These are phyloP conservation scores for Hypoxylon intermedium DNA, from an alignment of 495 filamentous ascomycete species.

Conservation along the genomic window DNA sequence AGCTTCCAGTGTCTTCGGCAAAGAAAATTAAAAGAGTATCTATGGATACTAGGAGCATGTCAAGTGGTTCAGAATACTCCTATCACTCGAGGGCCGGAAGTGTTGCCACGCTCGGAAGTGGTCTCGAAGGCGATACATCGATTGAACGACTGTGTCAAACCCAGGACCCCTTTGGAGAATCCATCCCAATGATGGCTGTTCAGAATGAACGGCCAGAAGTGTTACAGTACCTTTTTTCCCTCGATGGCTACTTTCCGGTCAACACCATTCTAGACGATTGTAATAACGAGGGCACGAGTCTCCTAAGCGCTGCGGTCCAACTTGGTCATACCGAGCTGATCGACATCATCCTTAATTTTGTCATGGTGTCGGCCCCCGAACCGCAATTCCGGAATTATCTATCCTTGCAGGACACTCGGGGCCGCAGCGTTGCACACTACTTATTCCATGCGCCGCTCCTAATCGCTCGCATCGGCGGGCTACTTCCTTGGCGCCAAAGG, in stretches of 20 bases:
- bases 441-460: conserved; percentile 90
- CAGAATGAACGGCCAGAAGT: conserved; percentile 74
- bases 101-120: conserved; percentile 72
- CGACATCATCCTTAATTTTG: conserved; percentile 72
- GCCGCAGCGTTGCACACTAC: conserved; percentile 91
- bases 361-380: conserved; percentile 49
- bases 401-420: conserved; percentile 76
- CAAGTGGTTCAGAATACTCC: conserved; percentile 82
- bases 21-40: conserved; percentile 77
- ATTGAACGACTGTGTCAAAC: conserved; percentile 82
- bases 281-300: conserved; percentile 86
- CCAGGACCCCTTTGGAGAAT: conserved; percentile 81
- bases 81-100: conserved; percentile 78
- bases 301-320: conserved; percentile 94
- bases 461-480: conserved; percentile 72
- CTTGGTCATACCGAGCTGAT: conserved; percentile 76
- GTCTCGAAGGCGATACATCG: conserved; percentile 83
- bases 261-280: conserved; percentile 77
- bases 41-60: conserved; percentile 87
- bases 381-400: conserved; percentile 69
- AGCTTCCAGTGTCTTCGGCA: conserved; percentile 48
- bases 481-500: conserved; percentile 86
- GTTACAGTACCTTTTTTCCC: conserved; percentile 77
- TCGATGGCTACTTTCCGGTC: conserved; percentile 74
- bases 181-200: conserved; percentile 95